Percentiles rank a stretch among this genome's conserved stretches.
These are phyloP conservation scores for Hericium erinaceus DNA, from an alignment of 768 basidiomycete genomes.

Conservation along the genomic window DNA sequence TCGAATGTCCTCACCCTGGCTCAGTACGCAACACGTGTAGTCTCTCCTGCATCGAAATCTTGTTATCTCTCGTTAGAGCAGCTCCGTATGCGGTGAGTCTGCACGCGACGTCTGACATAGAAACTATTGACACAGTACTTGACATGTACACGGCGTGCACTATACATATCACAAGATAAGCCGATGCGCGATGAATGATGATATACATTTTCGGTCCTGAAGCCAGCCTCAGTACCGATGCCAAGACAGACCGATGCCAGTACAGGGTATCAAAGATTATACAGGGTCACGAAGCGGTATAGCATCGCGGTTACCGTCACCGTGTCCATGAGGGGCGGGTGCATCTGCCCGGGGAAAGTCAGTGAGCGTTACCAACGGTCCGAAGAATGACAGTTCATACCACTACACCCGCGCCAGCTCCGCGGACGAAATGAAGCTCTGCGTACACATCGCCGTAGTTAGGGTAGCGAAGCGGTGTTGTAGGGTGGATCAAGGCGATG, in stretches of 20 bases:
- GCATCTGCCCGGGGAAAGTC: constrained; percentile 42
- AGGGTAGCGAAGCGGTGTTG: constrained; percentile 70
- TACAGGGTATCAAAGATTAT: constrained; percentile 24
- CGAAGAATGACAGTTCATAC: constrained; percentile 30
- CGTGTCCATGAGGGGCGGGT: constrained; percentile 85
- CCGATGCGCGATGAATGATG: constrained; percentile 6
- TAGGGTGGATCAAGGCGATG: constrained; percentile 76
- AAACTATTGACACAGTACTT: constrained; percentile 7
- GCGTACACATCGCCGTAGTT: constrained; percentile 77
- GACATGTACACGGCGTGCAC: constrained; percentile 13
- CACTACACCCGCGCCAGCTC: constrained; percentile 73
- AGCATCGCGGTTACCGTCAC: constrained; percentile 82
- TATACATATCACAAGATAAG: constrained; percentile 14
- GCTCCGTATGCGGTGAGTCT: neutral
- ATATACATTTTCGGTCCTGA: constrained; percentile 7
- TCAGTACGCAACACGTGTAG: neutral
- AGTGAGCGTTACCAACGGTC: constrained; percentile 7
- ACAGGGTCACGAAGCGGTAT: constrained; percentile 63
- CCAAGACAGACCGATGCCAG: constrained; percentile 4
- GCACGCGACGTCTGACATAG: constrained; percentile 6
- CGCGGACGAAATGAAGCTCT: constrained; percentile 75
- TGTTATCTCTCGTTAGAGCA: no score
- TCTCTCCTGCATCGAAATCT: neutral
- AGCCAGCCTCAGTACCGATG: constrained; percentile 12
- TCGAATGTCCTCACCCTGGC: neutral